A percentile compares a stretch with the other conserved stretches of the same genome.
These are phyloP conservation scores for Vitis rupestris DNA, from an alignment of 164 flowering plant genomes.

Conservation along the genomic window DNA sequence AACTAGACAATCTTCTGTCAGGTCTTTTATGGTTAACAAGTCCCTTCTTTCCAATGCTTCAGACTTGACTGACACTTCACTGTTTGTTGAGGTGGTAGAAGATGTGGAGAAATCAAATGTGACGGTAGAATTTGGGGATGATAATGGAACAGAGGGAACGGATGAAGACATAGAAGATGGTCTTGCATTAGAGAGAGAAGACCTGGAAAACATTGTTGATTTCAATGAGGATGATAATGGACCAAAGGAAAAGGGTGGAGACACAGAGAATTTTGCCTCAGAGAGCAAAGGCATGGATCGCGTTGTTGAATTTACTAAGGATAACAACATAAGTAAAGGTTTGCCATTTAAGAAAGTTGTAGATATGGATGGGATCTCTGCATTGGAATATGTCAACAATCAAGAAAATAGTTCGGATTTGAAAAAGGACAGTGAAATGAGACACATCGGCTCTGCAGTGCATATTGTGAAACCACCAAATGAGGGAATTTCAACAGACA, in stretches of 20 bases:
- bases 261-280: too few relatives aligned
- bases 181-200: conserved; percentile 8
- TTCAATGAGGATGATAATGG: too few relatives aligned
- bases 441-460: conserved; percentile 17
- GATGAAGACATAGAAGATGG: conserved; percentile 19
- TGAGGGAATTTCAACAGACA: conserved; percentile 15
- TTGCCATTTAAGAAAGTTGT: conserved; percentile 10
- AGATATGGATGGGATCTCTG: conserved; percentile 11
- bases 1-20: conserved; percentile 17
- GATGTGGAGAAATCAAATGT: conserved; percentile 2
- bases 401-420: conserved; percentile 16
- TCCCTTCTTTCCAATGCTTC: conserved; percentile 24
- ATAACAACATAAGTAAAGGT: conserved; percentile 21
- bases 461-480: conserved; percentile 26
- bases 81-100: conserved; percentile 14
- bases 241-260: too few relatives aligned
- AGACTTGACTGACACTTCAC: conserved; percentile 10
- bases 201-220: not conserved
- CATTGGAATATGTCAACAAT: conserved; percentile 10
- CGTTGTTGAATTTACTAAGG: conserved; percentile 24
- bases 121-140: conserved; percentile 11
- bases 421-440: conserved; percentile 16
- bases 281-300: conserved; percentile 13
- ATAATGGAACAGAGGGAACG: conserved; percentile 2
- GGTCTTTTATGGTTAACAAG: conserved; percentile 24